phyloP scores from a whole-genome alignment of 176 grass and related monocot species.

The Carex cristatella region DNA sequence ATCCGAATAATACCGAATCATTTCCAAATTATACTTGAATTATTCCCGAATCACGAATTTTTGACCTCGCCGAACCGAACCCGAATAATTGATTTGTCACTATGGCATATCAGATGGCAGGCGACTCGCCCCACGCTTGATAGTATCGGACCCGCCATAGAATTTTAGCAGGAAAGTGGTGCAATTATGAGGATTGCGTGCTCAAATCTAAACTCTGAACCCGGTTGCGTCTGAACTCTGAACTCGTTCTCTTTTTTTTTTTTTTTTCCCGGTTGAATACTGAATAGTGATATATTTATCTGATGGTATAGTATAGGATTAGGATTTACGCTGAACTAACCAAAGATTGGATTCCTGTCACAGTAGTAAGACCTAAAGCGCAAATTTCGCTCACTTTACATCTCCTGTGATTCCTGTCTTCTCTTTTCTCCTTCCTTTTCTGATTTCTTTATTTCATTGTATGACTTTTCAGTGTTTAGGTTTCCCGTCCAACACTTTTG shows the following conservation, averaged over 20 bases:
- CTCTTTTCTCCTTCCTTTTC: background rate
- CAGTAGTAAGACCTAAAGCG: background rate
- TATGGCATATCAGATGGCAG: background rate
- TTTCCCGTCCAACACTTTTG: background rate
- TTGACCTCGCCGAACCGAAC: too few species aligned
- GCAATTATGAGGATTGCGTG: background rate
- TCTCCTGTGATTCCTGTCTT: background rate
- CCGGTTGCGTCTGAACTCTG: background rate
- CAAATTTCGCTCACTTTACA: constrained; percentile 23
- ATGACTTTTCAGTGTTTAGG: constrained; percentile 12
- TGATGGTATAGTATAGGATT: background rate
- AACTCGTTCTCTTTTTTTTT: background rate
- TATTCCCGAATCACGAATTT: too few species aligned
- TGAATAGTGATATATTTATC: background rate
- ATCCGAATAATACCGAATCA: too few species aligned
- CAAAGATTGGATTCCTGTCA: background rate
- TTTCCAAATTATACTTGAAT: too few species aligned
- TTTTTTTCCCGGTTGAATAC: background rate
- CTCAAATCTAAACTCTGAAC: background rate
- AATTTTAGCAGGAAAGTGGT: background rate
- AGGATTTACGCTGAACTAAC: background rate
- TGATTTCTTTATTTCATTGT: background rate
- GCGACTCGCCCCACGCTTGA: background rate
- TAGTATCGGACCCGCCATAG: background rate
- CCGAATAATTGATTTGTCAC: too few species aligned